Evolutionary conservation across 495 filamentous ascomycete species (phyloP).

Genomic region (Jackrogersella multiformis): DNA sequence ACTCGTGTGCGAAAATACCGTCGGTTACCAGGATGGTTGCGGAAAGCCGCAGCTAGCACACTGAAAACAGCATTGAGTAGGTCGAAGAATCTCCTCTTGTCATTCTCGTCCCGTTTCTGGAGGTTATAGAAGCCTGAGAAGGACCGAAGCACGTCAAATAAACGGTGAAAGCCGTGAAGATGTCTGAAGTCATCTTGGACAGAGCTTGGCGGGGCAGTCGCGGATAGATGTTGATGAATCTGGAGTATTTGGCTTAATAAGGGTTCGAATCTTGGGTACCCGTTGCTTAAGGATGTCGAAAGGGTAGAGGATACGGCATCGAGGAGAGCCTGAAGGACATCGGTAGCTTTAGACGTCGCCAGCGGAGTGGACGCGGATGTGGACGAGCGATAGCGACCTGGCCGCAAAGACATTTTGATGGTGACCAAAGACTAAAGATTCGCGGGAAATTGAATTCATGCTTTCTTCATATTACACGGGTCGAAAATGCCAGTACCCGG

Average conservation of each 20-base stretch:
- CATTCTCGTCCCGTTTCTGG: constrained; percentile 63
- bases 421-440: constrained; percentile 30
- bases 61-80: constrained; percentile 75
- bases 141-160: constrained; percentile 72
- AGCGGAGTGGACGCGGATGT: constrained; percentile 65
- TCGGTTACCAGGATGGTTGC: constrained; percentile 84
- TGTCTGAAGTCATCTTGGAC: constrained; percentile 84
- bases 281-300: constrained; percentile 29
- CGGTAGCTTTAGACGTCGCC: constrained; percentile 64
- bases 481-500: constrained; percentile 40
- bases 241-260: constrained; percentile 53
- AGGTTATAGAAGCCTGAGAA: constrained; percentile 78
- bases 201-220: constrained; percentile 52
- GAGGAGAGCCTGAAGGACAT: constrained; percentile 68
- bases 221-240: constrained; percentile 59
- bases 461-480: constrained; percentile 41
- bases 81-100: constrained; percentile 70
- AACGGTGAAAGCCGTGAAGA: constrained; percentile 77
- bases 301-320: constrained; percentile 56
- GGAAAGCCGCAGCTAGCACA: constrained; percentile 78
- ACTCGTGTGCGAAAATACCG: constrained; percentile 82
- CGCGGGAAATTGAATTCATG: constrained; percentile 25
- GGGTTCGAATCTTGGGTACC: constrained; percentile 54
- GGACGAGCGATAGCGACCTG: constrained; percentile 68
- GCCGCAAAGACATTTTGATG: constrained; percentile 55